Evolutionary conservation across 2,329 filamentous ascomycete genomes (phyloP).

Genomic region (Epichloe gansuensis): DNA sequence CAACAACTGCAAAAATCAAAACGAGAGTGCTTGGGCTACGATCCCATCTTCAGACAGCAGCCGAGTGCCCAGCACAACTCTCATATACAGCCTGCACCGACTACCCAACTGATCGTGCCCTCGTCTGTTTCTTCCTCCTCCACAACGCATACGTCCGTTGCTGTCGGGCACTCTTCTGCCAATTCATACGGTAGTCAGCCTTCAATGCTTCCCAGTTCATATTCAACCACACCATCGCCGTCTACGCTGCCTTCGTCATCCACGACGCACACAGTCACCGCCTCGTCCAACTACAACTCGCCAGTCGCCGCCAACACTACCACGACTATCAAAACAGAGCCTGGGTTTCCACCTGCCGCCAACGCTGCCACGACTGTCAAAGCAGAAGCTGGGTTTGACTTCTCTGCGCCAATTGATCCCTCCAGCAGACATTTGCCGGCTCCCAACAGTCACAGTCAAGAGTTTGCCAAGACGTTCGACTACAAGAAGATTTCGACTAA

Average conservation of each 20-base stretch:
- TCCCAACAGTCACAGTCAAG: conserved; percentile 1
- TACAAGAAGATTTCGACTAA: conserved; percentile 13
- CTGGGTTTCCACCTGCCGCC: conserved; percentile 29
- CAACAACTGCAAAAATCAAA: conserved; percentile 80
- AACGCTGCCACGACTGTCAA: conserved; percentile 32
- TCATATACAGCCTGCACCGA: conserved; percentile 28
- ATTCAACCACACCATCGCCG: conserved; percentile 19
- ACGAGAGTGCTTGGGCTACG: conserved; percentile 76
- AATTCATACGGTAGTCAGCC: conserved; percentile 36
- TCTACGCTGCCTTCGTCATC: conserved; percentile 20
- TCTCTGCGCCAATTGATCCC: conserved; percentile 43
- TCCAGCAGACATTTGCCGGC: conserved; percentile 21
- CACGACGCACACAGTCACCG: conserved; percentile 9
- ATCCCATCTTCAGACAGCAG: conserved; percentile 71
- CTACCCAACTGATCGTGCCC: conserved; percentile 21
- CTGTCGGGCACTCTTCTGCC: conserved; percentile 13
- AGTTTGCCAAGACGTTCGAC: conserved; percentile 1
- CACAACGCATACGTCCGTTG: conserved; percentile 12
- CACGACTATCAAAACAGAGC: conserved; percentile 18
- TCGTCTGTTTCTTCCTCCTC: conserved; percentile 17
- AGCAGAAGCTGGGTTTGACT: conserved; percentile 37
- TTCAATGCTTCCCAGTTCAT: conserved; percentile 31
- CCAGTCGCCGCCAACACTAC: conserved; percentile 19
- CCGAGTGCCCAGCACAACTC: conserved; percentile 62
- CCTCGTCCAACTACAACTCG: conserved; percentile 22